Conservation (phyloP, 257 asterid species). For the Nicotiana benthamiana region DNA sequence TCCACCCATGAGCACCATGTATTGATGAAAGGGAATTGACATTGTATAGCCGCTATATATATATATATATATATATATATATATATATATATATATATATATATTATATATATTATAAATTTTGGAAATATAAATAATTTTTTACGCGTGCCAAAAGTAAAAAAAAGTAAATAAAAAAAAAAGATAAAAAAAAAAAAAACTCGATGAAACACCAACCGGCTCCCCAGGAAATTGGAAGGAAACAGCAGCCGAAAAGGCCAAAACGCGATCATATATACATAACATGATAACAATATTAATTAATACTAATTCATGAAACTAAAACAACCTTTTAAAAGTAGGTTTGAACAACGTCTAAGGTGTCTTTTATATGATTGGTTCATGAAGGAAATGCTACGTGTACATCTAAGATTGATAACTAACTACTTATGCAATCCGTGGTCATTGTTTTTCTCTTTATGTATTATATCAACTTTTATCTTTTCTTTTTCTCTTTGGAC, state of each 20-base stretch:
- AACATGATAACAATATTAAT: not conserved
- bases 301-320: not conserved
- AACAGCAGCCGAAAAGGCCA: not conserved
- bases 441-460: not conserved
- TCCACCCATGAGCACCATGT: too few relatives aligned
- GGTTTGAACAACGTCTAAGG: not conserved
- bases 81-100: too few relatives aligned
- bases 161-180: too few relatives aligned
- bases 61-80: too few relatives aligned
- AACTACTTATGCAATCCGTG: not conserved
- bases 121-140: too few relatives aligned
- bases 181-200: too few relatives aligned
- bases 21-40: too few relatives aligned
- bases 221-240: not conserved
- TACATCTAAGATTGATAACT: not conserved
- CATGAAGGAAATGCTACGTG: not conserved
- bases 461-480: conserved; percentile 12
- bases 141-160: too few relatives aligned
- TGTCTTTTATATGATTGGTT: not conserved
- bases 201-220: not conserved
- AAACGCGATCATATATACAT: not conserved
- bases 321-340: not conserved
- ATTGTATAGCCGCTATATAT: too few relatives aligned
- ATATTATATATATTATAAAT: too few relatives aligned
- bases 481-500: conserved; percentile 2